phyloP scores from a whole-genome alignment of 257 asterid species.

The Fraxinus americana region DNA sequence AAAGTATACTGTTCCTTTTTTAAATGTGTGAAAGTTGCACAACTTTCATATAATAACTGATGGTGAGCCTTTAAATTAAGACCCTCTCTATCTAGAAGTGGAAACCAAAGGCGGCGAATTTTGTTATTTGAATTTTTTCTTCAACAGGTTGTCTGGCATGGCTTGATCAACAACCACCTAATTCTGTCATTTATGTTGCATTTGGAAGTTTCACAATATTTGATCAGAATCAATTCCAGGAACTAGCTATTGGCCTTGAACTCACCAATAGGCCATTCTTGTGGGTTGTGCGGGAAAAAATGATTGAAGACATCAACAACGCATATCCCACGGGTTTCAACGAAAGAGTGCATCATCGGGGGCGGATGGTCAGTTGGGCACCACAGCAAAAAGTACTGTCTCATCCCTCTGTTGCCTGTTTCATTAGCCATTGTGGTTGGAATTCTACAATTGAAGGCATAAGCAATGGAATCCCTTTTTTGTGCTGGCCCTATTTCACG shows the following conservation, averaged over 20 bases:
- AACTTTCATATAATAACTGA: too few species aligned
- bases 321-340: slow-evolving; percentile 25
- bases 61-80: too few species aligned
- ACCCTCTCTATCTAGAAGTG: too few species aligned
- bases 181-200: slow-evolving; percentile 56
- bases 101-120: too few species aligned
- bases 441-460: slow-evolving; percentile 25
- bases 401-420: slow-evolving; percentile 9
- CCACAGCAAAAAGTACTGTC: slow-evolving; percentile 23
- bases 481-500: slow-evolving; percentile 23
- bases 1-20: too few species aligned
- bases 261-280: slow-evolving; percentile 27
- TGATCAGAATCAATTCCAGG: slow-evolving; percentile 24
- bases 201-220: slow-evolving; percentile 52
- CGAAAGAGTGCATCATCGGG: not conserved
- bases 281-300: slow-evolving; percentile 57
- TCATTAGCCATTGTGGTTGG: slow-evolving; percentile 29
- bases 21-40: too few species aligned
- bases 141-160: slow-evolving; percentile 38
- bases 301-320: slow-evolving; percentile 2
- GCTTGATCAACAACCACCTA: slow-evolving; percentile 50
- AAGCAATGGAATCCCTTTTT: slow-evolving; percentile 17
- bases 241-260: slow-evolving; percentile 39
- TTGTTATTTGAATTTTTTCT: not conserved
- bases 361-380: slow-evolving; percentile 26